These are phyloP conservation scores for Nannochloropsis gaditana DNA, from an alignment of 108 stramenopile genomes.

Conservation along the genomic window DNA sequence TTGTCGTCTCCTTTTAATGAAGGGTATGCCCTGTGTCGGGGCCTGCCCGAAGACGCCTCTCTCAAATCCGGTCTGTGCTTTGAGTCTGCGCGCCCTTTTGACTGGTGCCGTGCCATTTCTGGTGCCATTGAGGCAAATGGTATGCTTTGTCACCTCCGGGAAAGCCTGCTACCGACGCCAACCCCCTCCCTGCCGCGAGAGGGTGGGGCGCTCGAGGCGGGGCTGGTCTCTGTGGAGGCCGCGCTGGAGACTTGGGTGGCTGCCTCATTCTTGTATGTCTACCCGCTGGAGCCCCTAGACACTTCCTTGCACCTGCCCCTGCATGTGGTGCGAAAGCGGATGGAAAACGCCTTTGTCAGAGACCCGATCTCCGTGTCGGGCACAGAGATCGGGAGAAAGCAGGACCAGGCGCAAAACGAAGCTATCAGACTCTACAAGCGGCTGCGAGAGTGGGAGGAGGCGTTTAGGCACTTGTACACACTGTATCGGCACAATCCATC, in stretches of 20 bases:
- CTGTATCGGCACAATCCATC: background rate
- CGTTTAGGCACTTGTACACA: background rate
- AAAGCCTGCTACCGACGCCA: background rate
- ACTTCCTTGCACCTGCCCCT: background rate
- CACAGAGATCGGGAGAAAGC: background rate
- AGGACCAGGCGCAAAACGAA: background rate
- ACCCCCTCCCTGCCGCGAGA: background rate
- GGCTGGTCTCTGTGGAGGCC: background rate
- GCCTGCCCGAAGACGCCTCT: background rate
- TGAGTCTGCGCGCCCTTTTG: background rate
- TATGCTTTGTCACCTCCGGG: constrained; percentile 19
- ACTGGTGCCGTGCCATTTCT: background rate
- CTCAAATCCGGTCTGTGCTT: constrained; percentile 20
- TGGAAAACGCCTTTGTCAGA: background rate
- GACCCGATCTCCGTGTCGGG: background rate
- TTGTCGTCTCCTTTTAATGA: background rate
- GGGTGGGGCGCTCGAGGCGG: background rate
- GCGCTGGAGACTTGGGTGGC: background rate
- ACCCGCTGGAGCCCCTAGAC: background rate
- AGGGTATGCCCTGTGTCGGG: background rate
- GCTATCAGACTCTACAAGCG: background rate
- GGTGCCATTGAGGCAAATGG: background rate
- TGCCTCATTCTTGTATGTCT: background rate
- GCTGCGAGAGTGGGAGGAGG: background rate
- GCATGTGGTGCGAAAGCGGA: background rate